These are phyloP conservation scores for Metschnikowia gruessii DNA, from an alignment of 805 yeast genomes.

Conservation along the genomic window DNA sequence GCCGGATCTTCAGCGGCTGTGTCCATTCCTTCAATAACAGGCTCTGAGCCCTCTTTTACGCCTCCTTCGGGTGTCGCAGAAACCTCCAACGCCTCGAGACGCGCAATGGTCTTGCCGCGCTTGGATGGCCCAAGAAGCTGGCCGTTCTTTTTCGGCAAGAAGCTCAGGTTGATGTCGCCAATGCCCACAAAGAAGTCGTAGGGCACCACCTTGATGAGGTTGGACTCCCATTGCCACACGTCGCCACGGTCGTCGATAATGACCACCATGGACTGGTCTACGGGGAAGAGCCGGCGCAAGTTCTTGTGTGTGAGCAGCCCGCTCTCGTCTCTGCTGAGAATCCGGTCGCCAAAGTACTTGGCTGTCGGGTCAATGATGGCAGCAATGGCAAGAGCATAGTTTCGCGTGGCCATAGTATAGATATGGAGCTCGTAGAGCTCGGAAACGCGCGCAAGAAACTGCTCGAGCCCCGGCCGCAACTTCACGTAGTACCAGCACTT, in stretches of 20 bases:
- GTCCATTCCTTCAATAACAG: no score
- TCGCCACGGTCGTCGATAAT: constrained; percentile 97
- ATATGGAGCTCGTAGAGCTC: constrained; percentile 84
- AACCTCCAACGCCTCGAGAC: constrained; percentile 44
- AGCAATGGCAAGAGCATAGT: constrained; percentile 88
- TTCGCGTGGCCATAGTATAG: constrained; percentile 96
- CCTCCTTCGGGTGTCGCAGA: background rate
- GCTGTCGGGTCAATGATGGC: constrained; percentile 89
- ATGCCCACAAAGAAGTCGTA: constrained; percentile 95
- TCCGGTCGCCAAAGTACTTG: constrained; percentile 82
- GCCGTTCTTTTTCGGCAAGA: constrained; percentile 75
- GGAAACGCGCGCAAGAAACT: constrained; percentile 64
- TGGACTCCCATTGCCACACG: constrained; percentile 97
- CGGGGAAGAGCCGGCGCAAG: constrained; percentile 84
- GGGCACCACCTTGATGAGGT: constrained; percentile 88
- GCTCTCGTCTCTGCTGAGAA: constrained; percentile 89
- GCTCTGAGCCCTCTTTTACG: no score
- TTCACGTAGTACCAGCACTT: constrained; percentile 90
- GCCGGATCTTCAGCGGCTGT: no score
- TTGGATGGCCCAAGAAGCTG: constrained; percentile 60
- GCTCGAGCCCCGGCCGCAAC: constrained; percentile 79
- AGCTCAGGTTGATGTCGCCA: constrained; percentile 93
- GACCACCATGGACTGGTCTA: constrained; percentile 94
- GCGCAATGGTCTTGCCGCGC: constrained; percentile 54
- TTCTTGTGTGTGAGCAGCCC: constrained; percentile 90